Evolutionary conservation across 1,284 basidiomycete genomes (phyloP), one percentile per base, ranked within the genome.

Genomic region (Farysia itapuensis): DNA sequence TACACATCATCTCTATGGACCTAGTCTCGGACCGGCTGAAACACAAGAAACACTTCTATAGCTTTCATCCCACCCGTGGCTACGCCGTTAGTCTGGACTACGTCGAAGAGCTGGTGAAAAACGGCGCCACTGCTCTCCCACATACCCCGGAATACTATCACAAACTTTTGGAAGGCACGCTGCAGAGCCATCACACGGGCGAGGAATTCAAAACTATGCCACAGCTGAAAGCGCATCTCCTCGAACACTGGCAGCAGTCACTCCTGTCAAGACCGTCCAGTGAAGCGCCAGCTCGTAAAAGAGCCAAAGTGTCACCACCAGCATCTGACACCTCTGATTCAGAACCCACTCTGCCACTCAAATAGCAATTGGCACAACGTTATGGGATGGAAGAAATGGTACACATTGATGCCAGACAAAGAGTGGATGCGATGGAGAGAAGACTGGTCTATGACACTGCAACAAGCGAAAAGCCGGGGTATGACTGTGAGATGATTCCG

Each of bases 1-100:
- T 74, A 11, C 72, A 74, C 32, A 79, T 81, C 49, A 80, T 96
- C 21, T 94, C 91, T 1, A 81, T 82, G 16, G 93, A 98, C 73
- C 78, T 95, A 15, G 81, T 84, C 38, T 86, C 87, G 0, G 81
- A 83, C 2, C 78, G 80, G 26, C 79, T 97, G 78, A 97, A 94
- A 78, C 84, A 83, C 54, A 96, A 95, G 81, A 92, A 70, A 43
- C 72, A 97, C 69, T 91, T 91, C 79, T 91, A 94, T 74, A 90
- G 90, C 2, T 98, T 97, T 79, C 85, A 89, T 65, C 94, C 93
- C 0, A 82, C 82, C 22, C 80, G 84, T 12, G 92, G 90, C 0
- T 96, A 92, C 79, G 96, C 95, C 77, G 70, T 97, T 0, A 83
- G 85, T 42, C 79, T 95, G 4, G 81, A 84, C 25, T 84, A 89